Percentiles rank a stretch among this genome's conserved stretches.
Evolutionary conservation across 129 eudicot genomes (phyloP).

Genomic region (Lactuca saligna): DNA sequence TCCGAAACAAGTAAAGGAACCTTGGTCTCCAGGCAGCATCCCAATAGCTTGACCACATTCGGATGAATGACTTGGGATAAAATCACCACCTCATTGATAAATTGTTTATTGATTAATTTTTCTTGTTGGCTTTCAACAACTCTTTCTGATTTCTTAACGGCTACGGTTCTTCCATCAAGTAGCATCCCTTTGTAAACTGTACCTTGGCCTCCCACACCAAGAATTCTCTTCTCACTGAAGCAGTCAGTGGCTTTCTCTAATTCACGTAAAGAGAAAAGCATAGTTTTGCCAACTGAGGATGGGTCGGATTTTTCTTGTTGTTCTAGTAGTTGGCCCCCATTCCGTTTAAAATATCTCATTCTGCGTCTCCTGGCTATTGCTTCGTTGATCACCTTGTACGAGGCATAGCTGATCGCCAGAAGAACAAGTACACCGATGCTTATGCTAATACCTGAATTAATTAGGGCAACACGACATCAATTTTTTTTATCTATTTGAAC

Average conservation of each 20-base stretch:
- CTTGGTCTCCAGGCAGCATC: conserved; percentile 37
- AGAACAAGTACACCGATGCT: conserved; percentile 3
- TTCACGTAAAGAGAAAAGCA: conserved; percentile 29
- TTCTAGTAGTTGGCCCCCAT: conserved; percentile 29
- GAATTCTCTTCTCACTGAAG: conserved; percentile 26
- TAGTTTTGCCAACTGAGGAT: conserved; percentile 20
- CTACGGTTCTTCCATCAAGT: conserved; percentile 25
- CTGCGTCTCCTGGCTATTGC: conserved; percentile 5
- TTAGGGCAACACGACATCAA: too few species aligned
- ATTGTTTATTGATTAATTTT: neutral
- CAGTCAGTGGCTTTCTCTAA: conserved; percentile 34
- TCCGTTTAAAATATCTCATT: conserved; percentile 27
- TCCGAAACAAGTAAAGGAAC: conserved; percentile 34
- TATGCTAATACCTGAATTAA: conserved; percentile 1
- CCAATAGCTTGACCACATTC: conserved; percentile 29
- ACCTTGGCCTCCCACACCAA: conserved; percentile 37
- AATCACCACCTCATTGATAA: conserved; percentile 36
- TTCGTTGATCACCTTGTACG: conserved; percentile 8
- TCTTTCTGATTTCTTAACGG: conserved; percentile 30
- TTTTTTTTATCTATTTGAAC: too few species aligned
- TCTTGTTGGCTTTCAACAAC: conserved; percentile 24
- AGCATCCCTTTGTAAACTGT: conserved; percentile 39
- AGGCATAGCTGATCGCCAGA: conserved; percentile 4
- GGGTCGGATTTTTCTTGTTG: conserved; percentile 28
- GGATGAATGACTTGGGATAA: conserved; percentile 37